Conservation (phyloP, 2,329 filamentous ascomycete genomes). For the Microcyclospora pomicola region DNA sequence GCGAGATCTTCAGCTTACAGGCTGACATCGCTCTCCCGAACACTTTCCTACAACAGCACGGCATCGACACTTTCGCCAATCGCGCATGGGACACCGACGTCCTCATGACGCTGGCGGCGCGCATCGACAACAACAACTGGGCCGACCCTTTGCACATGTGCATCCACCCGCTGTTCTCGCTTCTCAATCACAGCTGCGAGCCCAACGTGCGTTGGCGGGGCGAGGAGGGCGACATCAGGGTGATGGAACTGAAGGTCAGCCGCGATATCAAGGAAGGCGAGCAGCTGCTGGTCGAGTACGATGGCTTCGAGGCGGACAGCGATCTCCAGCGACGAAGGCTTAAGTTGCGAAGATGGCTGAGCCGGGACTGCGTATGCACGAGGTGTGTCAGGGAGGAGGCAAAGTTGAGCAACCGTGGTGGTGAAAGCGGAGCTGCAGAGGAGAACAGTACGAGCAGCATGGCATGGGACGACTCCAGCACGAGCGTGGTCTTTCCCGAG, state of each 20-base stretch:
- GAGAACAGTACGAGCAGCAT: too few species aligned
- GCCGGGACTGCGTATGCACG: conserved; percentile 14
- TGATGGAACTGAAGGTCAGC: conserved; percentile 6
- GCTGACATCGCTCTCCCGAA: conserved; percentile 57
- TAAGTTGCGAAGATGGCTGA: conserved; percentile 14
- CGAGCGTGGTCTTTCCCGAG: too few species aligned
- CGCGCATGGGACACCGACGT: conserved; percentile 61
- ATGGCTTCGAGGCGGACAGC: conserved; percentile 10
- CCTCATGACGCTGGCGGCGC: conserved; percentile 79
- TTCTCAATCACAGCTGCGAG: conserved; percentile 89
- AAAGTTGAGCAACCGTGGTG: too few species aligned
- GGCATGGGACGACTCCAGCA: too few species aligned
- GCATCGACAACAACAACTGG: conserved; percentile 73
- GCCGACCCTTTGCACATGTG: conserved; percentile 36
- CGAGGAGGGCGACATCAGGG: conserved; percentile 6
- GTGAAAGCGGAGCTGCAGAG: too few species aligned
- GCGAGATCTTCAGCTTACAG: conserved; percentile 49
- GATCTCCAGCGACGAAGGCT: conserved; percentile 8
- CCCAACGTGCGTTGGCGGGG: conserved; percentile 73
- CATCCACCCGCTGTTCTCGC: conserved; percentile 79
- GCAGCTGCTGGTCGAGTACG: conserved; percentile 20
- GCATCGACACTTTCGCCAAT: conserved; percentile 55
- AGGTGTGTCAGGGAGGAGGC: conserved; percentile 15
- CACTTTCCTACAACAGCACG: conserved; percentile 65
- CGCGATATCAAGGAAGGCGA: conserved; percentile 11